Evolutionary conservation across 106 monocot genomes (phyloP).

Genomic region (Dendrobium nobile): DNA sequence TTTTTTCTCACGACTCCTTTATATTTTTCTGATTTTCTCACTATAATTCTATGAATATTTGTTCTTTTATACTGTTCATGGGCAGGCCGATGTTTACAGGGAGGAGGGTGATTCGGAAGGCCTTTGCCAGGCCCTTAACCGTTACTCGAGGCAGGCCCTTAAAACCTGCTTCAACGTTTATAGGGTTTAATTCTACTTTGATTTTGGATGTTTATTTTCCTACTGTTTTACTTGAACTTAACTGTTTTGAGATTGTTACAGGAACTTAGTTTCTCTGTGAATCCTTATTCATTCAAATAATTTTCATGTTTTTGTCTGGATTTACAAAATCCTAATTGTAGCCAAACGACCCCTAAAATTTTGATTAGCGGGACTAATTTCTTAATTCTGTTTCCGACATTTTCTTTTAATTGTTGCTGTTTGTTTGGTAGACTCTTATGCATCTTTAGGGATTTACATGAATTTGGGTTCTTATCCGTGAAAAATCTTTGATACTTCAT

Average conservation of each 20-base stretch:
- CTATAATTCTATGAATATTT: not conserved
- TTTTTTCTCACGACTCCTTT: not conserved
- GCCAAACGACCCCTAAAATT: not conserved
- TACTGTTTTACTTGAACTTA: not conserved
- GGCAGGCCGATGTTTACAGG: conserved; percentile 15
- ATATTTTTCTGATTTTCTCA: not conserved
- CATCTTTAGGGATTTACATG: not conserved
- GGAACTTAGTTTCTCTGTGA: not conserved
- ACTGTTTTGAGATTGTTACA: not conserved
- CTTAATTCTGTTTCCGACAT: not conserved
- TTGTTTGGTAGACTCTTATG: not conserved
- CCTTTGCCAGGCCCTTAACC: conserved; percentile 6
- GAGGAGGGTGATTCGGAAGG: conserved; percentile 13
- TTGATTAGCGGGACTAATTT: not conserved
- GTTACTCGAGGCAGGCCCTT: conserved; percentile 7
- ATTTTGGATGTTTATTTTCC: not conserved
- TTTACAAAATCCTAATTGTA: too few relatives aligned
- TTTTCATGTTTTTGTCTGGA: too few relatives aligned
- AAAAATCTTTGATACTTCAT: not conserved
- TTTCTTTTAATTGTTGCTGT: not conserved
- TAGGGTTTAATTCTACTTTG: not conserved
- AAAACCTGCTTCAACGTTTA: not conserved
- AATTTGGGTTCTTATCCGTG: not conserved
- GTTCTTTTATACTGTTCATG: not conserved
- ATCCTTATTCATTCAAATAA: not conserved